phyloP scores from a whole-genome alignment of 2,329 filamentous ascomycete species.

The Hypocreales sp. region DNA sequence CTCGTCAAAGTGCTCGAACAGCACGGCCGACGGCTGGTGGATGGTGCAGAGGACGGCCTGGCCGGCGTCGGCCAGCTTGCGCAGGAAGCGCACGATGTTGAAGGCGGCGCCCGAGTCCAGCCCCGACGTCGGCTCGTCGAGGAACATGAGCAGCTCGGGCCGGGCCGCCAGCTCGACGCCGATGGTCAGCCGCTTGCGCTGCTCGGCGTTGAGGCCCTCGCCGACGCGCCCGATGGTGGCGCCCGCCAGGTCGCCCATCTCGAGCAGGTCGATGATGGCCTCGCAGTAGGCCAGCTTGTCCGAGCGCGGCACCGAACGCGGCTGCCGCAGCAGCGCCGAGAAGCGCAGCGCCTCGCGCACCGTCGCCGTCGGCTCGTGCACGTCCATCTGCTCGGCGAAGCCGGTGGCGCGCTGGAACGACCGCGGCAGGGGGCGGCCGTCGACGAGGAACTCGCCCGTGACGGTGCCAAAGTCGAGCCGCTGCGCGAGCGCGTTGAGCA shows the following conservation, averaged over 20 bases:
- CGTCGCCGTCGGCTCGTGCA: conserved; percentile 51
- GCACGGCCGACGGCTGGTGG: conserved; percentile 26
- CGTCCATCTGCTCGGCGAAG: conserved; percentile 49
- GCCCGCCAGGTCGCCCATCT: conserved; percentile 52
- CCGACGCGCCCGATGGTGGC: conserved; percentile 46
- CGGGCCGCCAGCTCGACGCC: conserved; percentile 29
- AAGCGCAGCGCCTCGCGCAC: conserved; percentile 52
- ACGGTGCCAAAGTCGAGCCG: conserved; percentile 65
- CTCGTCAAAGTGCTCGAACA: conserved; percentile 35
- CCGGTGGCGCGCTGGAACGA: conserved; percentile 72
- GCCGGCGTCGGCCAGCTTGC: conserved; percentile 38
- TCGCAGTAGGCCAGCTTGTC: conserved; percentile 57
- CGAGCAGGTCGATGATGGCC: conserved; percentile 50
- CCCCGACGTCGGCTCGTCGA: conserved; percentile 39
- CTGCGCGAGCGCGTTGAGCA: conserved; percentile 58
- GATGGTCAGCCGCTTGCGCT: conserved; percentile 36
- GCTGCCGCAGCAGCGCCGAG: conserved; percentile 48
- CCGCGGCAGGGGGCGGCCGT: conserved; percentile 53
- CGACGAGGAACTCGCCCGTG: conserved; percentile 63
- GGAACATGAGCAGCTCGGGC: conserved; percentile 31
- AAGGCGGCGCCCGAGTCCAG: conserved; percentile 49
- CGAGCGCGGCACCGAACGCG: conserved; percentile 33
- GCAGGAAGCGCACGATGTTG: conserved; percentile 56
- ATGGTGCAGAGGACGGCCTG: conserved; percentile 35
- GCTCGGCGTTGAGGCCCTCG: conserved; percentile 44